Evolutionary conservation across 2,329 filamentous ascomycete species (phyloP), one percentile per base, ranked within the genome.

Genomic region (Aspergillus awamori): DNA sequence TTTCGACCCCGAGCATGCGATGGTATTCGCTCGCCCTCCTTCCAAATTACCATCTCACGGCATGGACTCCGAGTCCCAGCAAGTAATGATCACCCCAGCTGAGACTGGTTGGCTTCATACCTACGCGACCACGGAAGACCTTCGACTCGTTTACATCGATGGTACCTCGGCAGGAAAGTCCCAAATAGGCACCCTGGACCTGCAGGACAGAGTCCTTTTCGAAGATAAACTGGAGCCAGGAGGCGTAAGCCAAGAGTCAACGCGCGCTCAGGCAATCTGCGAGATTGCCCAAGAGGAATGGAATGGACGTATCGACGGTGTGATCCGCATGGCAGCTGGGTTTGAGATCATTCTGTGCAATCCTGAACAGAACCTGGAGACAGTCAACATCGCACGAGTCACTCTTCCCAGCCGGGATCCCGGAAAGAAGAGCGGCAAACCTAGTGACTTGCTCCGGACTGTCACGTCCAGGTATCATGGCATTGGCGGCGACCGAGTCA

Each of bases 281-380:
- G 28, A 24, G 1, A 53, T 53, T 6, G 51, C 33, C 2, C 20
- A 24, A 33, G 51, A 53, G 30, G 51, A 53, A 38, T 53, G 51
- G 51, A n/a, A 53, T 24, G 51, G 30, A 22, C 51, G 51, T 30
- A n/a, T 53, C 20, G 51, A 53, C 36, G 51, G 51, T 3, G 33
- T 53, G 10, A 26, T 53, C 20, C 33, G 51, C n/a, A 33, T 53
- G 51, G 51, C 51, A 15, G 30, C 51, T 1, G 51, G 51, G 11
- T 53, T 53, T 17, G 51, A 53, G 5, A 38, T 53, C 28, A 53
- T 53, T 22, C 51, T 53, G 5, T 53, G 51, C 4, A 39, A 53
- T 1, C 36, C 51, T 1, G 51, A 53, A 33, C 51, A 39, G 33
- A 39, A 36, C 11, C 33, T 53, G 7, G 20, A 53, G 17, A 17